Evolutionary conservation across 805 yeast genomes (phyloP), one percentile per base, ranked within the genome.

Genomic region (Jamesozyma spencerorum): DNA sequence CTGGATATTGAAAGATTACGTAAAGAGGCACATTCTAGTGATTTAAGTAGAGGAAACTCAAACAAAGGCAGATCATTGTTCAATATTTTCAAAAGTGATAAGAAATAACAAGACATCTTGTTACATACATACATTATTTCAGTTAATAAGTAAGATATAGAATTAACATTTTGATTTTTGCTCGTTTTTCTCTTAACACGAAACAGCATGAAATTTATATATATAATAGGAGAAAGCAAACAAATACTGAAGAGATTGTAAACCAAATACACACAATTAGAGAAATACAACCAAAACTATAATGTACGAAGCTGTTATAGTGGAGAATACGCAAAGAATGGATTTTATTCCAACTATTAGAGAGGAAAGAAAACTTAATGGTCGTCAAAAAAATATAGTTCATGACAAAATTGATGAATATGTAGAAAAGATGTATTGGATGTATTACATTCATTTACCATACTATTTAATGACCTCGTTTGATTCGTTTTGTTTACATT

Each of bases 361-460:
- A 36, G 43, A 47, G 30, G 39, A 40, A 5, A 44, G 46, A 31
- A 47, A 47, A 29, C 32, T 41, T 18, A 46, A 48, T 15, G 36
- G 39, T 2, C 32, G 44, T 18, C 38, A 43, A 19, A 35, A 39
- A 18, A 47, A 45, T 18, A 41, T 47, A 14, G 39, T 45, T n/a
- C 17, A 37, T 12, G 56, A 58, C 24, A 54, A 47, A 44, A 40
- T 59, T 29, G 59, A 50, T 39, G 58, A 56, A 30, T 44, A 57
- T 18, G 42, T 60, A n/a, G 56, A 55, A 32, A 56, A 53, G 31
- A 43, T 67, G 15, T 68, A 65, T 45, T 69, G 72, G 72, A 65
- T 61, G 37, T 69, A 69, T 44, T 68, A 68, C 39, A 60, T 68
- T 19, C 71, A 69, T 47, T 47, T 68, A 36, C 73, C 73, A 14